Base-by-base conservation (phyloP, 2,329 filamentous ascomycete species). In the Colletotrichum tofieldiae region DNA sequence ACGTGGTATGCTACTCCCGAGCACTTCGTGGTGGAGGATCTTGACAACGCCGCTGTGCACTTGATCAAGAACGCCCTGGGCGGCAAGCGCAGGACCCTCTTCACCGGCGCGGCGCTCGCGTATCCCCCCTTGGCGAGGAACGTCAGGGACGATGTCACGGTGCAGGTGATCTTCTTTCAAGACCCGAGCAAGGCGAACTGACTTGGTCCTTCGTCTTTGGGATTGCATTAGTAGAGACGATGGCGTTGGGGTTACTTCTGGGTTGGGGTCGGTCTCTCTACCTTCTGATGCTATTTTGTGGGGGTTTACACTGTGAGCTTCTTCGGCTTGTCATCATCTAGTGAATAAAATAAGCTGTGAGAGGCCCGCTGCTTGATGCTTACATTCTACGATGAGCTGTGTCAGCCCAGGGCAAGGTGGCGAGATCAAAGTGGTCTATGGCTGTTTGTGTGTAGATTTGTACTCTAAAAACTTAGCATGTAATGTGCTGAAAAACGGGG, bases 21-120 rank as follows among this genome's bases (percentile, higher is more conserved):
- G 75, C 88, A 92, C 61, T 94, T 94, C 73, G 90, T 93, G 1
- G 90, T 94, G 5, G 91, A 94, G 79, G 94, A 96, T 78, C 67
- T 82, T 4, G 69, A 72, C 54, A 96, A 95, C 77, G 93, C 90
- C 7, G 94, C 94, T 0, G 95, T 94, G 0, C 94, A 96, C 81
- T 86, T 96, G 49, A 89, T 95, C 52, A 90, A 93, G 74, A 97
- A 96, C 77, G 93, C 93, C 0, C 88, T 96, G 18, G 94, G 94
- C 49, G 94, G 94, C 5, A 92, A 90, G 71, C 89, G 95, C 75
- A 86, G 89, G 75, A 92, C 94, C 77, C 90, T 94, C 86, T 85
- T 96, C 32, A 91, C 91, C 75, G 93, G 93, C 5, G 69, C 43
- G n/a, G 82, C 94, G 60, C 83, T 96, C 77, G 94, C 93, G 1